Evolutionary conservation across 208 protist genomes (phyloP).

Genomic region (Leishmania amazonensis): DNA sequence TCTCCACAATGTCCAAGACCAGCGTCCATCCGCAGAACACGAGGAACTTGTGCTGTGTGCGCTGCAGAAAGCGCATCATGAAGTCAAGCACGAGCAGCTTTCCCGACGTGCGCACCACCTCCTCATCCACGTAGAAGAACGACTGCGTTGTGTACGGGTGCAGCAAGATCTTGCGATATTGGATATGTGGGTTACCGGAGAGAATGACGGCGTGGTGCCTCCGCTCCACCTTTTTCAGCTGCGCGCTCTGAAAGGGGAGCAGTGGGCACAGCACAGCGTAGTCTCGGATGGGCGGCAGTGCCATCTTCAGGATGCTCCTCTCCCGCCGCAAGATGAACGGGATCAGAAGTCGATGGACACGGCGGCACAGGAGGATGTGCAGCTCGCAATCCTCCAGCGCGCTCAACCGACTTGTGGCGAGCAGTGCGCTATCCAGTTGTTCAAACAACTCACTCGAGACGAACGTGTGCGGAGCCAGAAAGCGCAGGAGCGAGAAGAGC

Average conservation of each 20-base stretch:
- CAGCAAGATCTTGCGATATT: constrained; percentile 66
- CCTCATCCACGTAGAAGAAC: constrained; percentile 64
- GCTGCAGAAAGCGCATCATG: constrained; percentile 73
- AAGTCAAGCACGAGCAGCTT: constrained; percentile 90
- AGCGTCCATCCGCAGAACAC: constrained; percentile 96
- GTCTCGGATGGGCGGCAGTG: constrained; percentile 46
- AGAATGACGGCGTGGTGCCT: constrained; percentile 25
- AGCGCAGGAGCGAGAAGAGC: constrained; percentile 92
- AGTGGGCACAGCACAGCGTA: constrained; percentile 50
- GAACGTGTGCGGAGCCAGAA: constrained; percentile 84
- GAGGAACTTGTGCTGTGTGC: constrained; percentile 84
- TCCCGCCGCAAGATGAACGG: constrained; percentile 57
- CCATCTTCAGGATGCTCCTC: constrained; percentile 36
- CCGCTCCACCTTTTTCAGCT: constrained; percentile 33
- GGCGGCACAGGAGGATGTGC: constrained; percentile 46
- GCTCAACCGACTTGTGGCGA: constrained; percentile 32
- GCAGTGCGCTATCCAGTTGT: constrained; percentile 41
- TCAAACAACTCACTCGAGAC: constrained; percentile 36
- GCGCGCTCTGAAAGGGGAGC: constrained; percentile 37
- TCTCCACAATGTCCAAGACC: constrained; percentile 78
- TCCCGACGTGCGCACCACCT: constrained; percentile 62
- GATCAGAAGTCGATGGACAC: constrained; percentile 44
- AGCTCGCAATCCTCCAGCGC: constrained; percentile 42
- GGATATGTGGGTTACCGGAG: constrained; percentile 51
- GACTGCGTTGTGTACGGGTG: constrained; percentile 88